A percentile compares a stretch with the other conserved stretches of the same genome.
Conservation (phyloP, 176 grass and related monocot genomes). For the Puya raimondii region DNA sequence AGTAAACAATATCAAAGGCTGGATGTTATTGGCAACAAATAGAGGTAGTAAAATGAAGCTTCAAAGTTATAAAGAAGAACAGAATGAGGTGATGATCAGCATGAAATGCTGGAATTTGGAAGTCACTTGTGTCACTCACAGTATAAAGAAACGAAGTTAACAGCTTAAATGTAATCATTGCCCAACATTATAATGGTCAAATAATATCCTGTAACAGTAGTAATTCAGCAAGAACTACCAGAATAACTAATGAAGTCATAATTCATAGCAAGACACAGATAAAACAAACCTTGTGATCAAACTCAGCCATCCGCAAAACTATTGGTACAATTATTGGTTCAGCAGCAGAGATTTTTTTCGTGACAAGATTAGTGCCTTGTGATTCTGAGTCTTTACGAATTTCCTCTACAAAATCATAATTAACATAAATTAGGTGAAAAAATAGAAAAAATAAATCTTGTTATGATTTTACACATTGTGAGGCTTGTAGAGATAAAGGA, state of each 20-base stretch:
- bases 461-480: conserved; percentile 4
- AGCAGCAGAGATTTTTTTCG: conserved; percentile 54
- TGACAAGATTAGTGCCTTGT: conserved; percentile 27
- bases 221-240: background rate
- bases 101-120: too few species aligned
- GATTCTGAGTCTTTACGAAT: conserved; percentile 39
- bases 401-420: conserved; percentile 34
- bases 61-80: too few species aligned
- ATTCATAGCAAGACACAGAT: background rate
- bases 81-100: too few species aligned
- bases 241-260: background rate
- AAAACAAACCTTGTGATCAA: conserved; percentile 87
- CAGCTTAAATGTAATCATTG: background rate
- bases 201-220: background rate
- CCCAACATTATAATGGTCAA: background rate
- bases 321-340: conserved; percentile 86
- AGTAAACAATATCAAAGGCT: too few species aligned
- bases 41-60: too few species aligned
- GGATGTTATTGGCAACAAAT: too few species aligned
- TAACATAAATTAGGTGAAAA: conserved; percentile 9
- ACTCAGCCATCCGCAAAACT: conserved; percentile 93
- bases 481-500: conserved; percentile 2
- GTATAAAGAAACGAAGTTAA: too few species aligned
- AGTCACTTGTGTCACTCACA: too few species aligned
- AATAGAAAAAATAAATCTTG: conserved; percentile 4